Percentiles rank a stretch among this genome's conserved stretches.
Evolutionary conservation across 2,329 filamentous ascomycete species (phyloP).

Genomic region (Cercospora berteroae): DNA sequence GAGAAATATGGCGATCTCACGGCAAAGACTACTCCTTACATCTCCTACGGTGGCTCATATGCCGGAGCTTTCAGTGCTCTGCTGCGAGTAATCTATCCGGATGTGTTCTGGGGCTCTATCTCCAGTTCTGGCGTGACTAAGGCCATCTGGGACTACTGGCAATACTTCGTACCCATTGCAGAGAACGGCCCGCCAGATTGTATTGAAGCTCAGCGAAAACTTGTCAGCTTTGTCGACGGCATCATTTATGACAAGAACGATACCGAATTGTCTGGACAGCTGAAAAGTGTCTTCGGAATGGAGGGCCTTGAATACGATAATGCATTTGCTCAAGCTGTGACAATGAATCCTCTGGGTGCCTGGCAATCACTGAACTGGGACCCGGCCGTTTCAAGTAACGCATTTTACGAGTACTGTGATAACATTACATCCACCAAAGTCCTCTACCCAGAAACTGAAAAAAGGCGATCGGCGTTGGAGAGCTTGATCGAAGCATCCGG

Average conservation of each 20-base stretch:
- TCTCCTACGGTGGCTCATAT: slow-evolving; percentile 82
- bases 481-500: slow-evolving; percentile 51
- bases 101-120: slow-evolving; percentile 75
- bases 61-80: slow-evolving; percentile 78
- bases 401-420: slow-evolving; percentile 55
- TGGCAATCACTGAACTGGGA: slow-evolving; percentile 64
- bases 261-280: slow-evolving; percentile 41
- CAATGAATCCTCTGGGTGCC: slow-evolving; percentile 36
- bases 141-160: slow-evolving; percentile 70
- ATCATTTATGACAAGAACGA: slow-evolving; percentile 53
- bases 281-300: slow-evolving; percentile 57
- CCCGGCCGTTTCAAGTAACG: slow-evolving; percentile 49
- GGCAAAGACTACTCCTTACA: slow-evolving; percentile 64
- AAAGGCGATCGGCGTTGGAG: slow-evolving; percentile 42
- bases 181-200: slow-evolving; percentile 61
- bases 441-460: slow-evolving; percentile 45
- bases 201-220: slow-evolving; percentile 61
- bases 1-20: slow-evolving; percentile 64
- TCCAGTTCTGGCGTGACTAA: slow-evolving; percentile 73
- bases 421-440: slow-evolving; percentile 52
- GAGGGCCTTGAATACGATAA: slow-evolving; percentile 49
- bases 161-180: slow-evolving; percentile 61
- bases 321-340: slow-evolving; percentile 51
- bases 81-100: slow-evolving; percentile 71
- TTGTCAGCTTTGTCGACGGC: slow-evolving; percentile 59